These are phyloP conservation scores for Yamadazyma blattariae DNA, from an alignment of 1,139 yeast species.

Conservation along the genomic window DNA sequence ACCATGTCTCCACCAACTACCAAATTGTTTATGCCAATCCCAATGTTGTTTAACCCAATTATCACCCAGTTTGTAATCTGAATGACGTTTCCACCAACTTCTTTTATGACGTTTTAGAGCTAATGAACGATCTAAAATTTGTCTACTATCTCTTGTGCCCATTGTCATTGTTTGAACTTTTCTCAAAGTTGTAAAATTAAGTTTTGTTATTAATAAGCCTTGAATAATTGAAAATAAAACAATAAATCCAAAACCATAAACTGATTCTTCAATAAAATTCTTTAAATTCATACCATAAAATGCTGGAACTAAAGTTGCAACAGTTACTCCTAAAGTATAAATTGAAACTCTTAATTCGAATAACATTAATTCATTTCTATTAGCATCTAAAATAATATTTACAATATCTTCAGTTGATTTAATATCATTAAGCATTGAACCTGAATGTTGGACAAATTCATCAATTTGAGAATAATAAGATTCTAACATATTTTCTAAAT, in stretches of 20 bases:
- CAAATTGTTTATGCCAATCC: constrained; percentile 19
- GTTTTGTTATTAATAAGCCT: constrained; percentile 40
- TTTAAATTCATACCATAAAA: constrained; percentile 94
- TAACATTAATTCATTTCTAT: constrained; percentile 89
- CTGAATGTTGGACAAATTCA: constrained; percentile 93
- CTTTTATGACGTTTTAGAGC: constrained; percentile 4
- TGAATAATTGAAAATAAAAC: constrained; percentile 48
- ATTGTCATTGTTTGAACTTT: constrained; percentile 65
- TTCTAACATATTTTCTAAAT: constrained; percentile 86
- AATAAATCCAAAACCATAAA: constrained; percentile 61
- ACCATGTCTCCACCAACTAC: constrained; percentile 6
- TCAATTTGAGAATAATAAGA: constrained; percentile 94
- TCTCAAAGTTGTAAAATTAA: constrained; percentile 49
- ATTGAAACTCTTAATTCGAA: constrained; percentile 82
- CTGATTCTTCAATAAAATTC: constrained; percentile 80
- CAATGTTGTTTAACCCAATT: constrained; percentile 13
- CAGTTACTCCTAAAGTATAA: constrained; percentile 79
- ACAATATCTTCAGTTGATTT: constrained; percentile 95
- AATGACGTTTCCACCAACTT: constrained; percentile 16
- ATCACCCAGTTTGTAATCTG: neutral
- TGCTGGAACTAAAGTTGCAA: constrained; percentile 63
- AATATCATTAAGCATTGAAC: constrained; percentile 78
- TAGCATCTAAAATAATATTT: constrained; percentile 91
- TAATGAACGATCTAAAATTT: constrained; percentile 4
- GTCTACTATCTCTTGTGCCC: constrained; percentile 21